Base-by-base conservation (phyloP, 208 protist species). In the Trypanosoma mega region DNA sequence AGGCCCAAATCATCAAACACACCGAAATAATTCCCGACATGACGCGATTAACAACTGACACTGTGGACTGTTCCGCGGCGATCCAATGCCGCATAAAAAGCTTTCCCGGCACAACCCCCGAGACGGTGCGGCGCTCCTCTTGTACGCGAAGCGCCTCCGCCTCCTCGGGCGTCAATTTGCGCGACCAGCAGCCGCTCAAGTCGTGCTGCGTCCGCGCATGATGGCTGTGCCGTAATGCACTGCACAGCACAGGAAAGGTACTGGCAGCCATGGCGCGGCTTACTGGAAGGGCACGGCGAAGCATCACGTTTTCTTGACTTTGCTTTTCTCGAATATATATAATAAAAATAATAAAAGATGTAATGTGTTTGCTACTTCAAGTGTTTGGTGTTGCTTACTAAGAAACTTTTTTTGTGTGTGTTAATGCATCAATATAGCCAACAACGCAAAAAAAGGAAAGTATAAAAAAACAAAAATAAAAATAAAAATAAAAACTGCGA, bases 21-120 rank as follows among this genome's bases (percentile, higher is more conserved):
- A 94, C 76, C 21, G 74, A 71, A 50, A 96, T 79, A 45, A 92
- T 90, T 23, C 87, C 85, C 0, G 84, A 88, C 9, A 96, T 74
- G 27, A 91, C 87, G 53, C 90, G 90, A 62, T 96, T 86, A 29
- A 89, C 77, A 12, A 94, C 85, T 12, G 87, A 94, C 11, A 92
- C 68, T 11, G 90, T 90, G 0, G 87, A 92, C 67, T 96, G 90
- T 70, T 96, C 87, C 21, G 83, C 84, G 1, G 77, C 75, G 49
- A 93, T 92, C 85, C 87, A 96, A 69, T 96, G 87, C 29, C 87
- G 87, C 87, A 96, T 96, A 46, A 96, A 96, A 76, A 96, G 67
- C 70, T 96, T 85, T 34, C 90, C 90, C 16, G 90, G 90, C 14
- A 94, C 87, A 7, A 94, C 87, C 9, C 62, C 78, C 9, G 87